phyloP scores from a whole-genome alignment of 2,329 filamentous ascomycete species.

The Aspergillus hiratsukae region DNA sequence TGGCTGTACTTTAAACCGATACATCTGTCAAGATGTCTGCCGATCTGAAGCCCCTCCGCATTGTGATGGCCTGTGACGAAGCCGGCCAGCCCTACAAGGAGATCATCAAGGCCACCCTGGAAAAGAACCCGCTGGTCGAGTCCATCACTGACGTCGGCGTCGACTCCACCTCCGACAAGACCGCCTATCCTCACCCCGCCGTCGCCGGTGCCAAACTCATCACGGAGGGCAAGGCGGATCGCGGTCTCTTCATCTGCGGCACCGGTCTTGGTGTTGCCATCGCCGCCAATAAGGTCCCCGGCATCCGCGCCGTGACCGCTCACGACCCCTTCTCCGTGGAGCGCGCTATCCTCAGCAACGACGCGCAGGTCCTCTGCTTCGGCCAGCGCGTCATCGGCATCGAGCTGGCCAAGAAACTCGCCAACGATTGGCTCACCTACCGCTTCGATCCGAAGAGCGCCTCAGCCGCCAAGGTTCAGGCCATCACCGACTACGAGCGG shows the following conservation, averaged over 20 bases:
- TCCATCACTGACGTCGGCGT: slow-evolving; percentile 72
- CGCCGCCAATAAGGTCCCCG: slow-evolving; percentile 80
- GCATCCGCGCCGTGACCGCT: slow-evolving; percentile 80
- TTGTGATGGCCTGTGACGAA: slow-evolving; percentile 63
- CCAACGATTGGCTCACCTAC: slow-evolving; percentile 79
- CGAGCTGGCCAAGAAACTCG: slow-evolving; percentile 72
- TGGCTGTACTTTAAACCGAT: too few relatives aligned
- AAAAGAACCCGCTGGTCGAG: slow-evolving; percentile 61
- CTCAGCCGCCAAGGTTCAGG: slow-evolving; percentile 58
- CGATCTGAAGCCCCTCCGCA: slow-evolving; percentile 46
- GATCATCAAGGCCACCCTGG: slow-evolving; percentile 68
- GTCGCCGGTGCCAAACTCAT: slow-evolving; percentile 62
- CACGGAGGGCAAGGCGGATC: slow-evolving; percentile 57
- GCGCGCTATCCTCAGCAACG: slow-evolving; percentile 73
- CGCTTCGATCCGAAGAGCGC: slow-evolving; percentile 66
- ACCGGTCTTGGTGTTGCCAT: slow-evolving; percentile 86
- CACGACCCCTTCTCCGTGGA: slow-evolving; percentile 84
- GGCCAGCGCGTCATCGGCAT: slow-evolving; percentile 78
- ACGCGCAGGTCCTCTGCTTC: slow-evolving; percentile 83
- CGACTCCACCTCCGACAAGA: slow-evolving; percentile 63
- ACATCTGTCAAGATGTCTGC: slow-evolving; percentile 24
- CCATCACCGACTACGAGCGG: slow-evolving; percentile 41
- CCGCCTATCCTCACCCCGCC: slow-evolving; percentile 74
- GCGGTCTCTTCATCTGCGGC: slow-evolving; percentile 74
- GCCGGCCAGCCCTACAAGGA: slow-evolving; percentile 76